Base-by-base conservation (phyloP, 176 grass and related monocot species). In the Avena insularis region DNA sequence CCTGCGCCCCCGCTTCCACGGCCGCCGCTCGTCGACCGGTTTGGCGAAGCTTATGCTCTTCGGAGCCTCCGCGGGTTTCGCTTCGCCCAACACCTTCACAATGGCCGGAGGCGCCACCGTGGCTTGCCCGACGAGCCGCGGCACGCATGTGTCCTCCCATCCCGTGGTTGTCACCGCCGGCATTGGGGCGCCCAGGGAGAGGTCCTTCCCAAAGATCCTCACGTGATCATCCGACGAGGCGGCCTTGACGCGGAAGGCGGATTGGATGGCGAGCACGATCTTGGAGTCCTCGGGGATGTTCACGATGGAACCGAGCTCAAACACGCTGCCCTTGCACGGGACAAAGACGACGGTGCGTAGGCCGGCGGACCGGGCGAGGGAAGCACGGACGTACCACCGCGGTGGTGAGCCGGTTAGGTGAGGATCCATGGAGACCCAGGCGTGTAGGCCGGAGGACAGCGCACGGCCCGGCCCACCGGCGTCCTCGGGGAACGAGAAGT, bases 401-500 rank as follows among this genome's bases (percentile, higher is more conserved):
- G 89, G 71, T 12, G 64, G 35, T 6, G 31, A 16, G 19, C 64
- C 72, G 8, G 38, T 51, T 2, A 35, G 46, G 38, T 14, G 29
- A 1, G 88, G 61, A 36, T 85, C 83, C 0, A 95, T 85, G 16
- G 90, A 71, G 2, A 89, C 87, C 95, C 91, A 95, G 7, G 86
- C 77, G 82, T 88, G 88, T 80, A 81, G 87, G 23, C 90, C 80
- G 9, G 89, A 75, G 9, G 67, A 80, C 1, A 95, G 64, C 11
- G 88, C 86, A 36, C 38, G 55, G 3, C 95, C 95, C 9, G 93
- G 93, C 15, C 91, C 93, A 23, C 91, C 91, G 0, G 31, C 57
- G 66, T 90, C 93, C 33, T 67, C 82, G 20, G 85, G 89, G 69
- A 98, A 98, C 4, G 87, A 90, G 68, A 98, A 98, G 88, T 98